phyloP scores from a whole-genome alignment of 208 protist species.

The Phytomonas francai region DNA sequence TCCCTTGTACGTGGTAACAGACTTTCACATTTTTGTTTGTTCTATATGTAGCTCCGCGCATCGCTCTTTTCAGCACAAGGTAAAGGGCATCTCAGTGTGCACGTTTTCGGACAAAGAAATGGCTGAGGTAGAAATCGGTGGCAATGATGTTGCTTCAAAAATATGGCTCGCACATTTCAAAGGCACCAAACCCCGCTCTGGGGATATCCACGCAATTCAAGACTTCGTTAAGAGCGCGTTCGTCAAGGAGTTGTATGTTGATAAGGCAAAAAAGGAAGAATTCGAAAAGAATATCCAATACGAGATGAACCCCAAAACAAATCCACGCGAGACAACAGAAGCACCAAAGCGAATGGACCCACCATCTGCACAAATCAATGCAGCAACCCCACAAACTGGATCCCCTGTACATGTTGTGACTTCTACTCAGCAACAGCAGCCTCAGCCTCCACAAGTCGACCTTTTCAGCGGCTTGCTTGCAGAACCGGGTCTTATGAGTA shows the following conservation, averaged over 20 bases:
- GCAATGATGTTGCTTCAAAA: conserved; percentile 55
- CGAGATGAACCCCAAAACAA: conserved; percentile 3
- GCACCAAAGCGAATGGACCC: conserved; percentile 9
- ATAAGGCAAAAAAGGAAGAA: conserved; percentile 20
- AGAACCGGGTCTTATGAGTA: neutral
- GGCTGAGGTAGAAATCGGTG: conserved; percentile 28
- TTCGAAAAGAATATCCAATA: conserved; percentile 19
- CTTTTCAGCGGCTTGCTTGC: neutral
- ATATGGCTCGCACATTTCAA: conserved; percentile 52
- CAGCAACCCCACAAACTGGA: neutral
- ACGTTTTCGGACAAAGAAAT: conserved; percentile 77
- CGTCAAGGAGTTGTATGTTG: conserved; percentile 23
- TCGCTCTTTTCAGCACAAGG: conserved; percentile 79
- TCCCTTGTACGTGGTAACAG: conserved; percentile 62
- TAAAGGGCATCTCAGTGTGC: conserved; percentile 84
- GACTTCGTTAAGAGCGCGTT: conserved; percentile 34
- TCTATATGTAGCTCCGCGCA: conserved; percentile 72
- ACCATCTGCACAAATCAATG: conserved; percentile 1
- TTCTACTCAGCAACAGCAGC: conserved; percentile 15
- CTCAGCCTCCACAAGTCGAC: conserved; percentile 8
- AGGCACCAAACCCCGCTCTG: conserved; percentile 24
- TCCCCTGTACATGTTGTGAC: conserved; percentile 6
- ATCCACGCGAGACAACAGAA: conserved; percentile 7
- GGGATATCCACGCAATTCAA: conserved; percentile 32
- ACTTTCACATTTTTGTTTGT: conserved; percentile 77